Conservation (phyloP, 2,329 filamentous ascomycete species). For the Amauroascus verrucosus region DNA sequence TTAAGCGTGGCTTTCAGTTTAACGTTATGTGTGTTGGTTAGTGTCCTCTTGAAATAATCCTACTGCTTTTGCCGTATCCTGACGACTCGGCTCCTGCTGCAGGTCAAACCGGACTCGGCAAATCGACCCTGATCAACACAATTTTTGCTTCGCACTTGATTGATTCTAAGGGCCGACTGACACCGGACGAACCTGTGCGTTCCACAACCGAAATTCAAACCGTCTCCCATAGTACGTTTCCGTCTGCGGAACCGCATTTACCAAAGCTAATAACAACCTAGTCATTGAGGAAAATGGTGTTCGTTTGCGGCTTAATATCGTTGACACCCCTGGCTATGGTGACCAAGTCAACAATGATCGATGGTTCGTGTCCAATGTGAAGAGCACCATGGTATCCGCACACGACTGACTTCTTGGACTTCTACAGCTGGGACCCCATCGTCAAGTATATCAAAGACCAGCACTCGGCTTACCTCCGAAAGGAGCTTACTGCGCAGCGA, state of each 20-base stretch:
- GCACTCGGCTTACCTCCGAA: slow-evolving; percentile 96
- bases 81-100: slow-evolving; percentile 11
- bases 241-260: background rate
- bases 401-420: slow-evolving; percentile 7
- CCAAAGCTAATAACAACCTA: slow-evolving; percentile 20
- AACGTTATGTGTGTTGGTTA: slow-evolving; percentile 98
- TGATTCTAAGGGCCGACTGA: slow-evolving; percentile 92
- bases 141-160: slow-evolving; percentile 99
- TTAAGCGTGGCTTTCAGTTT: slow-evolving; percentile 99
- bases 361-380: slow-evolving; percentile 46
- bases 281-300: slow-evolving; percentile 99
- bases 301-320: slow-evolving; percentile 93
- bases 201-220: slow-evolving; percentile 97
- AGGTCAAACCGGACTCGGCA: slow-evolving; percentile 98
- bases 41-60: slow-evolving; percentile 33
- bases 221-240: slow-evolving; percentile 66
- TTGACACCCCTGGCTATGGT: slow-evolving; percentile 96
- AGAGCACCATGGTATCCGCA: background rate
- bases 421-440: slow-evolving; percentile 80
- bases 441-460: slow-evolving; percentile 99
- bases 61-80: background rate
- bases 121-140: slow-evolving; percentile 73
- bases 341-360: slow-evolving; percentile 99
- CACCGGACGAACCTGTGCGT: slow-evolving; percentile 85
- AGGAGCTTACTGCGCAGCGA: slow-evolving; percentile 97